phyloP scores from a whole-genome alignment of 305 asterid species.

The Solanum hybrid region DNA sequence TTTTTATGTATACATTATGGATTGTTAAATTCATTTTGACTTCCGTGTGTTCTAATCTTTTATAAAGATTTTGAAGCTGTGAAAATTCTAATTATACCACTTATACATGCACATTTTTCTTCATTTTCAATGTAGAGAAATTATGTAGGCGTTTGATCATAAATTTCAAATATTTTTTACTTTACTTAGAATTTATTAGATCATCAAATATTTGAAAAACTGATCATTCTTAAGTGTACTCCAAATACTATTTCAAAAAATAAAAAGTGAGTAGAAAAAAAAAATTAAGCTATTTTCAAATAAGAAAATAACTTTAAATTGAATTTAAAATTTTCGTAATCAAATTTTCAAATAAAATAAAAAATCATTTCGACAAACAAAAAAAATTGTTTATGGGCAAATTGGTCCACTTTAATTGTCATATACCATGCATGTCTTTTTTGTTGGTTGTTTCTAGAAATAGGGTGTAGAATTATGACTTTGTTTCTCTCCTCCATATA shows the following conservation, averaged over 20 bases:
- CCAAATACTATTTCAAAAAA: not conserved
- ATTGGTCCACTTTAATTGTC: not conserved
- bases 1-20: too few relatives aligned
- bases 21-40: not conserved
- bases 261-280: not conserved
- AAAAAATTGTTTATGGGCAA: not conserved
- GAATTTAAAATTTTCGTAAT: not conserved
- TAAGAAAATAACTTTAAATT: not conserved
- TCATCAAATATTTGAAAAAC: not conserved
- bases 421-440: not conserved
- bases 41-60: not conserved
- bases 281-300: not conserved
- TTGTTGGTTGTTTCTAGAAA: not conserved
- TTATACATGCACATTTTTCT: not conserved
- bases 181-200: not conserved
- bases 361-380: not conserved
- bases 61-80: not conserved
- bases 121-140: not conserved
- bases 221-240: not conserved
- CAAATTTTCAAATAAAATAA: not conserved
- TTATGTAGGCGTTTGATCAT: not conserved
- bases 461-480: not conserved
- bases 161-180: not conserved
- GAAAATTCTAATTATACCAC: not conserved
- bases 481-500: not conserved